phyloP scores from a whole-genome alignment of 306 rosid genomes.

The Comarum palustre region DNA sequence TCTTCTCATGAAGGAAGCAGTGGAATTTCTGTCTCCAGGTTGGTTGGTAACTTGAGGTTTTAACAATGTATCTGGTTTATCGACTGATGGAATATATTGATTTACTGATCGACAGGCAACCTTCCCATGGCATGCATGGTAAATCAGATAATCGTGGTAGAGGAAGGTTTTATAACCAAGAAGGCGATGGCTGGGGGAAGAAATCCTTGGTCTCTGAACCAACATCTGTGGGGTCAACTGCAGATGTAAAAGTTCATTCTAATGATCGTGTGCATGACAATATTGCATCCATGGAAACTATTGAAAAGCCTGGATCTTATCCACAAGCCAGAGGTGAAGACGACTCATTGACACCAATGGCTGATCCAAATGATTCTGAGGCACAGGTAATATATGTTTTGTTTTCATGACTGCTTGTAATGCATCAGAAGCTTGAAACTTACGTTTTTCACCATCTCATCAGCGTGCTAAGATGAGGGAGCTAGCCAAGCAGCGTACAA shows the following conservation, averaged over 20 bases:
- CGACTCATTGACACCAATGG: slow-evolving; percentile 38
- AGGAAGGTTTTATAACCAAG: slow-evolving; percentile 51
- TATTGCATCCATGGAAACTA: slow-evolving; percentile 36
- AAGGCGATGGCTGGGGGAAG: slow-evolving; percentile 62
- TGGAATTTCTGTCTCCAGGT: slow-evolving; percentile 62
- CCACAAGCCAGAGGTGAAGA: slow-evolving; percentile 47
- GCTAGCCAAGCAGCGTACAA: slow-evolving; percentile 71
- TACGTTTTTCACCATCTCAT: slow-evolving; percentile 14
- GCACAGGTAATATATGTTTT: slow-evolving; percentile 59
- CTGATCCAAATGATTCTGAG: slow-evolving; percentile 48
- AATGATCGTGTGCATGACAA: slow-evolving; percentile 51
- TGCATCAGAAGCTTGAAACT: slow-evolving; percentile 25
- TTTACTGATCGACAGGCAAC: slow-evolving; percentile 58
- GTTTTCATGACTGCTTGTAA: slow-evolving; percentile 24
- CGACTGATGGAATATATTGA: slow-evolving; percentile 25
- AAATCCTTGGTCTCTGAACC: slow-evolving; percentile 38
- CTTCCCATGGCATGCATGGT: slow-evolving; percentile 53
- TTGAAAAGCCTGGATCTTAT: slow-evolving; percentile 40
- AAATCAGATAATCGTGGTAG: slow-evolving; percentile 52
- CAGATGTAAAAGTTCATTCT: slow-evolving; percentile 38
- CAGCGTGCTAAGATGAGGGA: slow-evolving; percentile 74
- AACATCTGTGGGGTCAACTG: slow-evolving; percentile 36
- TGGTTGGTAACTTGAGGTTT: slow-evolving; percentile 37
- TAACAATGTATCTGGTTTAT: slow-evolving; percentile 30
- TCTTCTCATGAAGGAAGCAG: slow-evolving; percentile 37